Percentiles rank a stretch among this genome's conserved stretches.
Evolutionary conservation across 1,139 yeast species (phyloP).

Genomic region (Hansenula anomala): DNA sequence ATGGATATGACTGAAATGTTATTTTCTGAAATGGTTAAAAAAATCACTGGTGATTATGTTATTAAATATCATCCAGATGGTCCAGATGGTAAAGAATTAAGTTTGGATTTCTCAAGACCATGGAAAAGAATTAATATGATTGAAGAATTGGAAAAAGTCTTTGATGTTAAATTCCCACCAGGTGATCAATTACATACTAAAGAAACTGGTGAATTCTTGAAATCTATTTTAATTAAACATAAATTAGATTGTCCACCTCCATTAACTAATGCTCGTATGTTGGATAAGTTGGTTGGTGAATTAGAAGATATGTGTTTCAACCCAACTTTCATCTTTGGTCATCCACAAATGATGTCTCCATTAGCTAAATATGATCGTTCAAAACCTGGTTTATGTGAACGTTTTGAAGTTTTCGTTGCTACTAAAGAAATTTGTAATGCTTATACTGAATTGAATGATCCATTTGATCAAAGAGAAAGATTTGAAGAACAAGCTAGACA

Average conservation of each 20-base stretch:
- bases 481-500: slow-evolving; percentile 99
- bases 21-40: slow-evolving; percentile 97
- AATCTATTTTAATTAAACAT: slow-evolving; percentile 70
- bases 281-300: slow-evolving; percentile 96
- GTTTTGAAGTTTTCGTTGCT: slow-evolving; percentile 97
- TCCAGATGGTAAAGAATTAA: slow-evolving; percentile 65
- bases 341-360: slow-evolving; percentile 99
- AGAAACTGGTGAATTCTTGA: slow-evolving; percentile 89
- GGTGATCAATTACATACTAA: slow-evolving; percentile 93
- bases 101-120: slow-evolving; percentile 88
- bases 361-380: slow-evolving; percentile 94
- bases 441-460: slow-evolving; percentile 98
- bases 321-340: slow-evolving; percentile 98
- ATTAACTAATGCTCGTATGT: slow-evolving; percentile 96
- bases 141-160: slow-evolving; percentile 85
- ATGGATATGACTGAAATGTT: slow-evolving; percentile 96
- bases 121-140: slow-evolving; percentile 99
- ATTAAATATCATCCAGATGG: slow-evolving; percentile 86
- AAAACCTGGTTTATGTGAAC: slow-evolving; percentile 92
- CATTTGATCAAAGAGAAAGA: slow-evolving; percentile 95
- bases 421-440: slow-evolving; percentile 98
- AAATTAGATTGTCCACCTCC: slow-evolving; percentile 95
- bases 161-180: slow-evolving; percentile 87
- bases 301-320: slow-evolving; percentile 88
- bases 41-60: slow-evolving; percentile 84